phyloP scores from a whole-genome alignment of 75 land plant species.

The Isoetes taiwanensis region DNA sequence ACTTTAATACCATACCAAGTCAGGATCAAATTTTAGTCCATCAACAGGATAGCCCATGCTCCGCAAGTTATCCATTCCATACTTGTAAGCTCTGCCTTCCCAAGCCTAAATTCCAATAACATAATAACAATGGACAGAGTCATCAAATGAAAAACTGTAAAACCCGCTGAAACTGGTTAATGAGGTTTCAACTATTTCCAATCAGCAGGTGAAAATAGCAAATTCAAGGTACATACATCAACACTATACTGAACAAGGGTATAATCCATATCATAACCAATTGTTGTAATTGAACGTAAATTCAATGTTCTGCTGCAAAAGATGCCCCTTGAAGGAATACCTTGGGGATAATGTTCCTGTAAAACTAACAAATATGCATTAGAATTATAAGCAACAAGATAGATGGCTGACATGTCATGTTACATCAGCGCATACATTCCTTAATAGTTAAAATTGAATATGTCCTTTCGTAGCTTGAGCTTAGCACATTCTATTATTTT shows the following conservation, averaged over 20 bases:
- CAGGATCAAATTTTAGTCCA: constrained; percentile 86
- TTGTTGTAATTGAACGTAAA: constrained; percentile 79
- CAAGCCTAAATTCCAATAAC: constrained; percentile 50
- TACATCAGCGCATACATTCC: too few relatives aligned
- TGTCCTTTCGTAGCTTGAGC: too few relatives aligned
- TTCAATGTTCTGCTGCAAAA: constrained; percentile 90
- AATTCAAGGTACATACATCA: constrained; percentile 35
- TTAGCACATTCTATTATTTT: too few relatives aligned
- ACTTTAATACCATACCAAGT: constrained; percentile 40
- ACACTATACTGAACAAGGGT: constrained; percentile 92
- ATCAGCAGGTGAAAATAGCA: neutral
- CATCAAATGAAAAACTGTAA: constrained; percentile 2
- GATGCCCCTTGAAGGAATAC: constrained; percentile 62
- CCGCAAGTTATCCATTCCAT: constrained; percentile 32
- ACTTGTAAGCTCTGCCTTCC: constrained; percentile 47
- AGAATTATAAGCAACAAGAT: too few relatives aligned
- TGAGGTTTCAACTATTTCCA: neutral
- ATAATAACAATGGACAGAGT: neutral
- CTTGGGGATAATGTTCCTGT: constrained; percentile 62
- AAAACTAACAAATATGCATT: constrained; percentile 11
- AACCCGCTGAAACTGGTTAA: neutral
- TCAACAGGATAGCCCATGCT: constrained; percentile 90
- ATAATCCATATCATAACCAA: constrained; percentile 99
- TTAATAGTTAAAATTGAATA: too few relatives aligned
- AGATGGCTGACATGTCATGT: too few relatives aligned